Conservation (phyloP, 1,284 basidiomycete species). For the Trichosporon sp. region DNA sequence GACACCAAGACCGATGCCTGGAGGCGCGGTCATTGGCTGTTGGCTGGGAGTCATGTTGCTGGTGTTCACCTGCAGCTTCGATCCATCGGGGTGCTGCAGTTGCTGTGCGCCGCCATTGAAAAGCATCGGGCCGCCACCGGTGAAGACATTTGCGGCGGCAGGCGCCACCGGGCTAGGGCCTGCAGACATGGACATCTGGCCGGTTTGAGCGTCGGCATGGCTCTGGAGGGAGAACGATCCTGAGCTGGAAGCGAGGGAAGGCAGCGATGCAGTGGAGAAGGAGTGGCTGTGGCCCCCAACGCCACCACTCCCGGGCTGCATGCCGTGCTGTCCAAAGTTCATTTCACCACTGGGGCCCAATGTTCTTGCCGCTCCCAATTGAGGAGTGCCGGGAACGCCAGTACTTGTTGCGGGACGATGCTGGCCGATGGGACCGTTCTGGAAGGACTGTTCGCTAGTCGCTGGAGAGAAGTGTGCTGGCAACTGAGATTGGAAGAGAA, state of each 20-base stretch:
- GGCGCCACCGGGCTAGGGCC: background rate
- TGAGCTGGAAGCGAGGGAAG: constrained; percentile 18
- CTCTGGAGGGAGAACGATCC: constrained; percentile 17
- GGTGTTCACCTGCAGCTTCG: background rate
- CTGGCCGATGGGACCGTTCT: background rate
- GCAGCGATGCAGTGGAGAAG: constrained; percentile 19
- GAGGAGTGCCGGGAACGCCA: background rate
- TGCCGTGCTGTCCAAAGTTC: background rate
- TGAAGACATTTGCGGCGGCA: background rate
- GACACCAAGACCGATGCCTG: background rate
- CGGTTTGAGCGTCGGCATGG: constrained; percentile 4
- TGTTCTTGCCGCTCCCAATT: background rate
- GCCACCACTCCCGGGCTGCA: background rate
- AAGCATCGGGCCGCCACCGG: background rate
- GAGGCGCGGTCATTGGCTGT: background rate
- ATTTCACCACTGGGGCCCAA: background rate
- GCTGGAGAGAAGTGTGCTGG: constrained; percentile 20
- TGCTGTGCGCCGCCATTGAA: background rate
- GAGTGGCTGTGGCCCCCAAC: constrained; percentile 15
- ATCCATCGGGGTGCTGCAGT: background rate
- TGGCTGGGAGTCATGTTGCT: background rate
- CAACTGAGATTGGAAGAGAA: constrained; percentile 13
- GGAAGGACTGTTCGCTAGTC: constrained; percentile 14
- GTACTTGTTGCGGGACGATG: constrained; percentile 10
- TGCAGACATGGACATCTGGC: background rate